Conservation (phyloP, 1,284 basidiomycete species). For the Mycosarcoma mackinlayi region DNA sequence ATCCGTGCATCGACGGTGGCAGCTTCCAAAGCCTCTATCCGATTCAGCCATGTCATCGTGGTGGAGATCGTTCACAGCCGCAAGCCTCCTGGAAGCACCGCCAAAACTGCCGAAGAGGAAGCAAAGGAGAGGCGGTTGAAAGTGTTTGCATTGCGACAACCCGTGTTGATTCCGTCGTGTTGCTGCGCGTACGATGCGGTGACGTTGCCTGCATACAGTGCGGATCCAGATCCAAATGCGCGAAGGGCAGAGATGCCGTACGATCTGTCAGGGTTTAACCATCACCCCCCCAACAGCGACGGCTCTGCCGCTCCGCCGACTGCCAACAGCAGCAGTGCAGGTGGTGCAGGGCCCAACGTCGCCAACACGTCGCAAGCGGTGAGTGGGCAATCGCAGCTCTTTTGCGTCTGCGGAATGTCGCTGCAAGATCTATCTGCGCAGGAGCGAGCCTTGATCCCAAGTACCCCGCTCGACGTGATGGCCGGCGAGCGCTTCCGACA, state of each 20-base stretch:
- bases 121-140: slow-evolving; percentile 58
- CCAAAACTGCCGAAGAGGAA: slow-evolving; percentile 36
- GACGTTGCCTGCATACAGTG: slow-evolving; percentile 61
- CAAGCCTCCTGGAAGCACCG: slow-evolving; percentile 23
- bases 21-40: slow-evolving; percentile 57
- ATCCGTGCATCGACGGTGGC: slow-evolving; percentile 62
- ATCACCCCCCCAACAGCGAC: slow-evolving; percentile 21
- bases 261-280: slow-evolving; percentile 38
- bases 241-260: slow-evolving; percentile 54
- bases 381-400: slow-evolving; percentile 56
- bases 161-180: slow-evolving; percentile 61
- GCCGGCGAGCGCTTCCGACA: slow-evolving; percentile 48
- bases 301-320: slow-evolving; percentile 2
- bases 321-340: neutral
- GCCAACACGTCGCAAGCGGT: slow-evolving; percentile 49
- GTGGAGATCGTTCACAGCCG: slow-evolving; percentile 66
- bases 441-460: slow-evolving; percentile 62
- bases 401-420: slow-evolving; percentile 67
- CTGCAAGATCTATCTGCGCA: slow-evolving; percentile 59
- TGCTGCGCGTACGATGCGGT: slow-evolving; percentile 68
- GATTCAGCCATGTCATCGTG: slow-evolving; percentile 63
- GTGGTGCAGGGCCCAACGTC: slow-evolving; percentile 16
- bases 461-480: slow-evolving; percentile 44
- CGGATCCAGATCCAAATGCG: slow-evolving; percentile 33
- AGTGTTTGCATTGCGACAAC: slow-evolving; percentile 66